Evolutionary conservation across 2,329 filamentous ascomycete species (phyloP).

Genomic region (Verticillium tricorpus): DNA sequence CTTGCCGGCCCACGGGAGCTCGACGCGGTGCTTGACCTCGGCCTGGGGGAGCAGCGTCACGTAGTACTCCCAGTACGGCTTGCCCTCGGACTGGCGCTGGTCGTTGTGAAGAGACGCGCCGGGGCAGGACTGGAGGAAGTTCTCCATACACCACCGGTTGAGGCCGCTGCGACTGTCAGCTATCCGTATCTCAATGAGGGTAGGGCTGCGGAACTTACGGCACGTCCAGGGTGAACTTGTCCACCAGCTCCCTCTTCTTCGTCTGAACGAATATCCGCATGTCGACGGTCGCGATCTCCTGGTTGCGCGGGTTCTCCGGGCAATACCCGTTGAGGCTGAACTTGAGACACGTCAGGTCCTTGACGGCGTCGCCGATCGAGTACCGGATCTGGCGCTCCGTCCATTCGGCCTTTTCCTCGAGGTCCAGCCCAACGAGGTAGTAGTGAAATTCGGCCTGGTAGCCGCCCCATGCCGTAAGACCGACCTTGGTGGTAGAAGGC

Average conservation of each 20-base stretch:
- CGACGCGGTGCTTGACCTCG: slow-evolving; percentile 17
- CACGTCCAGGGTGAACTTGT: slow-evolving; percentile 10
- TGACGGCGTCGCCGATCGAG: slow-evolving; percentile 20
- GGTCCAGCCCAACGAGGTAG: slow-evolving; percentile 16
- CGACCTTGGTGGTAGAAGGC: slow-evolving; percentile 25
- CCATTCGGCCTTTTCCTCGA: slow-evolving; percentile 17
- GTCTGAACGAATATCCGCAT: slow-evolving; percentile 14
- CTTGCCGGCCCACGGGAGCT: slow-evolving; percentile 16
- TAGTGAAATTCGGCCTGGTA: slow-evolving; percentile 20
- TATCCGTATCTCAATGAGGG: background rate
- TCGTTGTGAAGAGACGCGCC: slow-evolving; percentile 19
- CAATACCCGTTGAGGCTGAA: slow-evolving; percentile 14
- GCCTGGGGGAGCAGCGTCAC: slow-evolving; percentile 18
- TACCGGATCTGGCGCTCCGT: slow-evolving; percentile 23
- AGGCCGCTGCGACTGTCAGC: slow-evolving; percentile 9
- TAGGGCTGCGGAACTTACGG: background rate
- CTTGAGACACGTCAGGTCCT: slow-evolving; percentile 13
- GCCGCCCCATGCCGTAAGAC: slow-evolving; percentile 18
- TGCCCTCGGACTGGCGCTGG: slow-evolving; percentile 17
- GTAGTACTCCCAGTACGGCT: slow-evolving; percentile 20
- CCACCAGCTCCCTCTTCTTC: slow-evolving; percentile 3
- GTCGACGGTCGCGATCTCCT: slow-evolving; percentile 15
- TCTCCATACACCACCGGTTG: slow-evolving; percentile 18
- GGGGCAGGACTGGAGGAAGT: slow-evolving; percentile 18
- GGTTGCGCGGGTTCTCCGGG: slow-evolving; percentile 11